phyloP scores from a whole-genome alignment of 176 grass and related monocot genomes.

The Juncus effusus region DNA sequence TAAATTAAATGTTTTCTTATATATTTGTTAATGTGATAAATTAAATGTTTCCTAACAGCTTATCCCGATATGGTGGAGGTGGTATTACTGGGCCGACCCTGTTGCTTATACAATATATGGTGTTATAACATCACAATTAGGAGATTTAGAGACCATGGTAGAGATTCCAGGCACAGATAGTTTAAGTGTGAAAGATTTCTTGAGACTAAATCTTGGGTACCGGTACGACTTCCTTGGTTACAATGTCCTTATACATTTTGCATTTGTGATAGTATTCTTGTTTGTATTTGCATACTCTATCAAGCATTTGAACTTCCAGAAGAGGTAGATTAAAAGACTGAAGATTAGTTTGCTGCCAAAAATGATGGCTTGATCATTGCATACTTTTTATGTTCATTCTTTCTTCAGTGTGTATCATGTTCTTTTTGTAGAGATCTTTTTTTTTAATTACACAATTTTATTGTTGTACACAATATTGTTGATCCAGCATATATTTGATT shows the following conservation, averaged over 20 bases:
- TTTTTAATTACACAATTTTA: too few relatives aligned
- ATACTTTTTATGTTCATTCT: too few relatives aligned
- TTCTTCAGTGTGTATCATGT: too few relatives aligned
- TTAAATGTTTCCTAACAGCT: conserved; percentile 29
- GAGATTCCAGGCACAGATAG: conserved; percentile 31
- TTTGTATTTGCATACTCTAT: conserved; percentile 70
- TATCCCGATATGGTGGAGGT: conserved; percentile 91
- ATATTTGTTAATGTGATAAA: conserved; percentile 16
- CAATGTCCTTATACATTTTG: conserved; percentile 49
- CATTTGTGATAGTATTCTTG: conserved; percentile 54
- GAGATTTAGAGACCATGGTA: conserved; percentile 14
- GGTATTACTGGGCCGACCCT: conserved; percentile 87
- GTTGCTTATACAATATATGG: conserved; percentile 82
- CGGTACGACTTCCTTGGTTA: conserved; percentile 56
- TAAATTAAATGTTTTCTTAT: background rate
- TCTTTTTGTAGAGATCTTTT: too few relatives aligned
- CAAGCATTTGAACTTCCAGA: conserved; percentile 69
- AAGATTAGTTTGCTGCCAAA: too few relatives aligned
- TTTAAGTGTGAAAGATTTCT: conserved; percentile 36
- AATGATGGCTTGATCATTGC: too few relatives aligned
- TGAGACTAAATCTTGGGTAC: conserved; percentile 45
- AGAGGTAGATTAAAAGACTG: conserved; percentile 27
- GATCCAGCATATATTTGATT: too few relatives aligned
- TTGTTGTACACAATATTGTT: too few relatives aligned
- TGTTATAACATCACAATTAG: conserved; percentile 56